Percentiles rank a stretch among this genome's conserved stretches.
Conservation (phyloP, 352 stramenopile genomes). For the Thalassiosira livingstoniorum region DNA sequence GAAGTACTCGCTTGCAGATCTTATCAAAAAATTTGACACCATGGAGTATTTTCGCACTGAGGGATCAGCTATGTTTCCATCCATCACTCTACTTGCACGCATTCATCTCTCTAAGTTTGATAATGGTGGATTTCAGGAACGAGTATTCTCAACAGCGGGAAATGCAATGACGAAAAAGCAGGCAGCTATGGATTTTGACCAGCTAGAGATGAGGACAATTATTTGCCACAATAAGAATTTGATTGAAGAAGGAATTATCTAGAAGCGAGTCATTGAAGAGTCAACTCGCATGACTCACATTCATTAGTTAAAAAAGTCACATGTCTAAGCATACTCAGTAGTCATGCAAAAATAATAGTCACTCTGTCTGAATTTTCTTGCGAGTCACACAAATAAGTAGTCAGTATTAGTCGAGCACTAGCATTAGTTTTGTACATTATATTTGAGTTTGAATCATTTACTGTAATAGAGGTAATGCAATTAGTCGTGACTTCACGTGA, state of each 20-base stretch:
- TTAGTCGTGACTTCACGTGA: too few species aligned
- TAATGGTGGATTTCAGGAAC: conserved; percentile 24
- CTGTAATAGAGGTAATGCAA: too few species aligned
- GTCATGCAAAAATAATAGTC: too few species aligned
- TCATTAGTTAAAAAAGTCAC: too few species aligned
- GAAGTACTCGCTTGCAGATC: conserved; percentile 5
- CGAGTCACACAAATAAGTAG: too few species aligned
- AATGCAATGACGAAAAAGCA: conserved; percentile 14
- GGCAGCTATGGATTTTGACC: conserved; percentile 17
- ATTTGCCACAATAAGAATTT: conserved; percentile 27
- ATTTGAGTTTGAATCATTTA: too few species aligned
- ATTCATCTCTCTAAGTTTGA: conserved; percentile 12
- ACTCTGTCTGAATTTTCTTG: too few species aligned
- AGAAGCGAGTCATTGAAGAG: too few species aligned
- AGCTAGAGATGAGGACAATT: conserved; percentile 18
- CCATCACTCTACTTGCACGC: conserved; percentile 7
- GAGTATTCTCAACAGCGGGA: conserved; percentile 18
- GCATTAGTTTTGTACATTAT: too few species aligned
- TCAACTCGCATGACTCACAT: too few species aligned
- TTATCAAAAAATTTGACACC: conserved; percentile 23
- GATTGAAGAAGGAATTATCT: conserved; percentile 11
- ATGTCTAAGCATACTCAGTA: too few species aligned
- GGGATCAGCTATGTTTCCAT: neutral
- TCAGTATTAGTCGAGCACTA: too few species aligned
- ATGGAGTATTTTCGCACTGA: conserved; percentile 15